phyloP scores from a whole-genome alignment of 352 stramenopile species.

The Globisporangium megalacanthum region DNA sequence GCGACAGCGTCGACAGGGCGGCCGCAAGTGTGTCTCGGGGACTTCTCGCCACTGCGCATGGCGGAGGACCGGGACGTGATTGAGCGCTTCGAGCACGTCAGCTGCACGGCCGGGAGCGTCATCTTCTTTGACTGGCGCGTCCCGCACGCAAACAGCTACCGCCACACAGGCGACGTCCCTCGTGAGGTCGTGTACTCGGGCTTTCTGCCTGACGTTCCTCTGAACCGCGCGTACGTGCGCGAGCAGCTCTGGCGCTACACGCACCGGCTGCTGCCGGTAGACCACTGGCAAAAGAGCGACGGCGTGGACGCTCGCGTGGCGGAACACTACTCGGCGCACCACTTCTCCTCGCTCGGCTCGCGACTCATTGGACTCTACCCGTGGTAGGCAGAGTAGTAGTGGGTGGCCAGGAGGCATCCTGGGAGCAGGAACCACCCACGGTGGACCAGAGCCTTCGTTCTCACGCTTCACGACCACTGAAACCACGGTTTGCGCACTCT shows the following conservation, averaged over 20 bases:
- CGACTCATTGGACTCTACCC: slow-evolving; percentile 59
- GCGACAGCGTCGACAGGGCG: slow-evolving; percentile 18
- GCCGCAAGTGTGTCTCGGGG: slow-evolving; percentile 76
- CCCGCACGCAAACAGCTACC: slow-evolving; percentile 85
- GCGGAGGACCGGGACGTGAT: slow-evolving; percentile 78
- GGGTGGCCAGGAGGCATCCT: too few relatives aligned
- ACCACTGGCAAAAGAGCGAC: slow-evolving; percentile 78
- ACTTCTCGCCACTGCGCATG: slow-evolving; percentile 86
- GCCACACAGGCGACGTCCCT: slow-evolving; percentile 46
- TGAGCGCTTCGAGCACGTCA: slow-evolving; percentile 58
- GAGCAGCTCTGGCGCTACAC: slow-evolving; percentile 75
- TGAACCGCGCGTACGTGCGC: slow-evolving; percentile 67
- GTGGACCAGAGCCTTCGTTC: background rate
- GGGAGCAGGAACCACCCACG: too few relatives aligned
- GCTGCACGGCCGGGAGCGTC: slow-evolving; percentile 59
- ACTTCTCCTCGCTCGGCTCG: slow-evolving; percentile 57
- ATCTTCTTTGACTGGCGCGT: slow-evolving; percentile 88
- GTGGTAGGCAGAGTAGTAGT: slow-evolving; percentile 27
- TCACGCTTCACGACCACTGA: background rate
- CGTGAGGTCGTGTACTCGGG: slow-evolving; percentile 85
- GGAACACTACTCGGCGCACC: slow-evolving; percentile 56
- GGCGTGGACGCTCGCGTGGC: slow-evolving; percentile 37
- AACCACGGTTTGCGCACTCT: background rate
- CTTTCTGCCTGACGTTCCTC: slow-evolving; percentile 60
- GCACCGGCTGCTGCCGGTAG: slow-evolving; percentile 48